phyloP scores from a whole-genome alignment of 768 basidiomycete genomes.

The Lentinula raphanica region DNA sequence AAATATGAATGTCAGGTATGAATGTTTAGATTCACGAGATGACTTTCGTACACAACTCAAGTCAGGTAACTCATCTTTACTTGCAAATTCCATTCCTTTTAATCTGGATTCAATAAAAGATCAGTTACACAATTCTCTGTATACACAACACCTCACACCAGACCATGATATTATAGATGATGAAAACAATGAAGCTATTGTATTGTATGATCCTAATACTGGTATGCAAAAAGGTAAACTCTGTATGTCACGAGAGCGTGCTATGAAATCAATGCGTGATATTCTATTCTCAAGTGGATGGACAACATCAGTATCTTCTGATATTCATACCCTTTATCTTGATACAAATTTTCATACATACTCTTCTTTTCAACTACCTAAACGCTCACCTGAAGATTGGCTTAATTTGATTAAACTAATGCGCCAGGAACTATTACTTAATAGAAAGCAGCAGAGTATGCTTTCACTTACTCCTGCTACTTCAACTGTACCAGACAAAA shows the following conservation, averaged over 20 bases:
- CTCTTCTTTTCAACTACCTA: too few species aligned
- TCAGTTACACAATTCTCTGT: not conserved
- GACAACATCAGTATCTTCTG: not conserved
- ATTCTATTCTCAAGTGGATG: not conserved
- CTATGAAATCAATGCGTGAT: conserved; percentile 4
- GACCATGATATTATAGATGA: conserved; percentile 1
- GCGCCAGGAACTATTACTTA: not conserved
- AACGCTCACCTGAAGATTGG: not conserved
- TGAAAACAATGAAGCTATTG: conserved; percentile 1
- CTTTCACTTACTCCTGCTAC: too few species aligned
- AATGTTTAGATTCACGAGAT: conserved; percentile 23
- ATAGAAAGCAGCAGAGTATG: not conserved
- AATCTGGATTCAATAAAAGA: not conserved
- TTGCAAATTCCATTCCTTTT: not conserved
- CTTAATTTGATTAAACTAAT: not conserved
- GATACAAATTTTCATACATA: too few species aligned
- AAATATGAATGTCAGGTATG: conserved; percentile 22
- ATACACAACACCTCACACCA: too few species aligned
- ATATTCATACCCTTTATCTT: too few species aligned
- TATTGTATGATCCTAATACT: not conserved
- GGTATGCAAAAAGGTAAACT: not conserved
- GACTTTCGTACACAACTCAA: conserved; percentile 17
- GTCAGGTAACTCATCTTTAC: not conserved
- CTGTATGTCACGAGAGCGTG: not conserved
- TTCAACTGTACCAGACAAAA: too few species aligned